Conservation (phyloP, 1,139 yeast genomes). For the Barnettozyma hawaiiensis region DNA sequence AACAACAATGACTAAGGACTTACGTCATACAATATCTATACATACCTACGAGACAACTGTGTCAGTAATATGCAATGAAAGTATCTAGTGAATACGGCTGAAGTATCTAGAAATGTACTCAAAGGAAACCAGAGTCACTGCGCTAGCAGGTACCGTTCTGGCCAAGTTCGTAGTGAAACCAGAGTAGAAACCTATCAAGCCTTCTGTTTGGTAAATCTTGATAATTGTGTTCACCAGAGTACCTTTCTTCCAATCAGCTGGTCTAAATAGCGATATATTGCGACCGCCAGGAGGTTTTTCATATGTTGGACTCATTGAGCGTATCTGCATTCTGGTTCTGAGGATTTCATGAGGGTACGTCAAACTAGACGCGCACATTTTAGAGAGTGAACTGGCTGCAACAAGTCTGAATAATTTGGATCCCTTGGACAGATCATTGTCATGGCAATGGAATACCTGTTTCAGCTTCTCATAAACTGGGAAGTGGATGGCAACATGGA, state of each 20-base stretch:
- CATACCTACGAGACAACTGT: neutral
- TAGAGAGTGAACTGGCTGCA: slow-evolving; percentile 73
- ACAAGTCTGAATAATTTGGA: slow-evolving; percentile 44
- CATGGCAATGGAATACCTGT: slow-evolving; percentile 33
- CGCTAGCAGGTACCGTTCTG: slow-evolving; percentile 93
- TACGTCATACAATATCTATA: neutral
- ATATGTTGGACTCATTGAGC: slow-evolving; percentile 24
- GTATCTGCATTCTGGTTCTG: slow-evolving; percentile 80
- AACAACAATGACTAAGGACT: neutral
- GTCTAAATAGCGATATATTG: neutral
- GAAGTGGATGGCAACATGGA: slow-evolving; percentile 95
- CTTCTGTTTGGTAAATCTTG: slow-evolving; percentile 62
- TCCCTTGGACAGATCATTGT: slow-evolving; percentile 23
- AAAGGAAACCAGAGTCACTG: slow-evolving; percentile 89
- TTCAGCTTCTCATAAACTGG: slow-evolving; percentile 91
- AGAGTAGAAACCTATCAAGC: slow-evolving; percentile 77
- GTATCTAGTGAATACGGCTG: slow-evolving; percentile 5
- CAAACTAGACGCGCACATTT: slow-evolving; percentile 81
- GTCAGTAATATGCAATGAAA: neutral
- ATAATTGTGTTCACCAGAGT: slow-evolving; percentile 41
- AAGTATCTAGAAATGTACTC: slow-evolving; percentile 67
- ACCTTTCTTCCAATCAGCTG: slow-evolving; percentile 8
- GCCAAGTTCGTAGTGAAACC: slow-evolving; percentile 84
- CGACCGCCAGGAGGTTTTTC: neutral
- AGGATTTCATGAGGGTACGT: slow-evolving; percentile 97